Evolutionary conservation across 23 red algal genomes (phyloP), one percentile per base, ranked within the genome.

Genomic region (Gracilaria domingensis): DNA sequence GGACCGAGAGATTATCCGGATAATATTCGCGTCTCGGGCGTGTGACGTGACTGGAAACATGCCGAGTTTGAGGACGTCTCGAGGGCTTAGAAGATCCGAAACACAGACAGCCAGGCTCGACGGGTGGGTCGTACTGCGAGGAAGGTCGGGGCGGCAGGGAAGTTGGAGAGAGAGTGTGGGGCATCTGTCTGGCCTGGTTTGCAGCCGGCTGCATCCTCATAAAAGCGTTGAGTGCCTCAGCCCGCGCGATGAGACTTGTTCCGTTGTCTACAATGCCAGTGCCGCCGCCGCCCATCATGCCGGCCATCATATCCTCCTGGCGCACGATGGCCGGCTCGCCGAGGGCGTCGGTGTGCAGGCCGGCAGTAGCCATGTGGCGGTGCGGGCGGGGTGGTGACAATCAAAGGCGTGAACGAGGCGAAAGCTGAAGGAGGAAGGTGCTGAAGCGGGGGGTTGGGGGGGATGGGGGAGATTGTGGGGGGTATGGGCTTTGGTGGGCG

Each of bases 131-230:
- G 32, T 55, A 75, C 12, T 72, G 77, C 20, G 75, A 33, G 60
- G 87, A 58, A 28, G 89, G 66, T 12, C 30, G 53, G 37, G 60
- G 44, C 25, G 51, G 38, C 5, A 44, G 24, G 62, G 60, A 62
- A 16, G 75, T 59, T 38, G 73, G 34, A 5, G 81, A 38, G 49
- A 58, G 36, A 12, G 90, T 28, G 39, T 65, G 65, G 8, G 92
- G 74, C 48, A 82, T 39, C 70, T 78, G 73, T 28, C 73, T 50
- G 72, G 77, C 82, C 55, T 76, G 49, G 55, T 70, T 71, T 42
- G 92, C 92, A 0, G 83, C 82, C 42, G 92, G 82, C 83, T 94
- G 92, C 92, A 94, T 94, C 59, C 79, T 73, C 82, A 94, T 87
- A 58, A 94, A 94, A 26, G 76, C 82, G 92, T 94, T 87, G 47